Evolutionary conservation across 805 yeast genomes (phyloP).

Genomic region (Wickerhamiella slavikovae): DNA sequence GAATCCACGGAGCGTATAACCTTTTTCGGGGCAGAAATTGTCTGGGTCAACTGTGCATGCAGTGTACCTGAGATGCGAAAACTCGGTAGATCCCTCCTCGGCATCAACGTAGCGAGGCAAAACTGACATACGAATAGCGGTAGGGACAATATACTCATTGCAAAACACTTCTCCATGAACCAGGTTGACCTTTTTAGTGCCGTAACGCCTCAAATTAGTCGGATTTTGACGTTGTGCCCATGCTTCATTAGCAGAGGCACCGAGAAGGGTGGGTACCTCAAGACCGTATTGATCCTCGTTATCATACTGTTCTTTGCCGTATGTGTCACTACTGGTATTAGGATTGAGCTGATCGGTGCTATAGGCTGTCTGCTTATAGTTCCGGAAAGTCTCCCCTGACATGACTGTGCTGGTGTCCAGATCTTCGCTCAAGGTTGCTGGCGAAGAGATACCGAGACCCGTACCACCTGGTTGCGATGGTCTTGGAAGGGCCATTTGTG

Average conservation of each 20-base stretch:
- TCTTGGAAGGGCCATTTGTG: no score
- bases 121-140: conserved; percentile 20
- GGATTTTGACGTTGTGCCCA: conserved; percentile 17
- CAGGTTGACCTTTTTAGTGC: conserved; percentile 20
- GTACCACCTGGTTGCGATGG: no score
- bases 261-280: no score
- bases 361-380: no score
- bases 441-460: no score
- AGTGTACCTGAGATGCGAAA: conserved; percentile 38
- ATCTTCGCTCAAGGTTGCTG: no score
- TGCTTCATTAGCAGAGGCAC: conserved; percentile 3
- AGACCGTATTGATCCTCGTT: no score
- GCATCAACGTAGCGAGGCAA: conserved; percentile 22
- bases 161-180: conserved; percentile 18
- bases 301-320: no score
- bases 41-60: conserved; percentile 58
- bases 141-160: conserved; percentile 21
- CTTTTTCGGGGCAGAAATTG: conserved; percentile 30
- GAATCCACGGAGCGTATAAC: conserved; percentile 34
- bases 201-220: conserved; percentile 14
- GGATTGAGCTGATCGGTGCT: no score
- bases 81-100: conserved; percentile 27
- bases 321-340: no score
- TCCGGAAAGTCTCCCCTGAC: no score
- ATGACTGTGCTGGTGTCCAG: no score